Percentiles rank a stretch among this genome's conserved stretches.
Conservation (phyloP, 805 yeast species). For the Ogataea methanolica region DNA sequence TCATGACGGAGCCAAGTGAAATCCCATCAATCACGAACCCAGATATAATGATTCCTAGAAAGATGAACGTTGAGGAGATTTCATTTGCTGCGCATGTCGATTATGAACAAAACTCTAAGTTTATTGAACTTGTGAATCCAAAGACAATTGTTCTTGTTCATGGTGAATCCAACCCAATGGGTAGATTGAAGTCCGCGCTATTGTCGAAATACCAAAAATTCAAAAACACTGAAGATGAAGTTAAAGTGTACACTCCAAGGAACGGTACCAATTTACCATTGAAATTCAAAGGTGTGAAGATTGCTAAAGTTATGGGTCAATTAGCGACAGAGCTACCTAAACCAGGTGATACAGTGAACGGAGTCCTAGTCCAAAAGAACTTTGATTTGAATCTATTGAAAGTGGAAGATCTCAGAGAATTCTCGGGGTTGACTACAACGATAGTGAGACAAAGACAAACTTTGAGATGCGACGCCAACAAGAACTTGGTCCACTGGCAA, state of each 20-base stretch:
- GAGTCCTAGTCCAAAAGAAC: constrained; percentile 86
- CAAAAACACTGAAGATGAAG: constrained; percentile 84
- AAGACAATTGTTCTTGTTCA: constrained; percentile 85
- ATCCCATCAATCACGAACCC: constrained; percentile 81
- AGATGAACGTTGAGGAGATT: constrained; percentile 84
- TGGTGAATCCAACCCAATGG: constrained; percentile 99
- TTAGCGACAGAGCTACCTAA: constrained; percentile 43
- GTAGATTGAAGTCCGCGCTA: constrained; percentile 88
- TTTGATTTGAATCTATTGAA: constrained; percentile 82
- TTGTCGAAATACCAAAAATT: constrained; percentile 77
- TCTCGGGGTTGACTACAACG: constrained; percentile 80
- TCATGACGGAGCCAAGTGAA: constrained; percentile 85
- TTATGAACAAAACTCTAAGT: constrained; percentile 85
- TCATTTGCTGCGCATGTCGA: constrained; percentile 99
- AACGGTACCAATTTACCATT: constrained; percentile 78
- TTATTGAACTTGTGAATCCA: constrained; percentile 85
- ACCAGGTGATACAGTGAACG: constrained; percentile 50
- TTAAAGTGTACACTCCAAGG: constrained; percentile 85
- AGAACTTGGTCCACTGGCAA: constrained; percentile 82
- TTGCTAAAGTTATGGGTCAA: constrained; percentile 67
- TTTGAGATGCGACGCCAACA: constrained; percentile 72
- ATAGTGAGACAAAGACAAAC: constrained; percentile 78
- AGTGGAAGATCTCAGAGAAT: constrained; percentile 84
- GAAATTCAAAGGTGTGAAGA: constrained; percentile 75
- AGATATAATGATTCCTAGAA: constrained; percentile 79